These are phyloP conservation scores for Garcia nutans DNA, from an alignment of 345 rosid species.

Conservation along the genomic window DNA sequence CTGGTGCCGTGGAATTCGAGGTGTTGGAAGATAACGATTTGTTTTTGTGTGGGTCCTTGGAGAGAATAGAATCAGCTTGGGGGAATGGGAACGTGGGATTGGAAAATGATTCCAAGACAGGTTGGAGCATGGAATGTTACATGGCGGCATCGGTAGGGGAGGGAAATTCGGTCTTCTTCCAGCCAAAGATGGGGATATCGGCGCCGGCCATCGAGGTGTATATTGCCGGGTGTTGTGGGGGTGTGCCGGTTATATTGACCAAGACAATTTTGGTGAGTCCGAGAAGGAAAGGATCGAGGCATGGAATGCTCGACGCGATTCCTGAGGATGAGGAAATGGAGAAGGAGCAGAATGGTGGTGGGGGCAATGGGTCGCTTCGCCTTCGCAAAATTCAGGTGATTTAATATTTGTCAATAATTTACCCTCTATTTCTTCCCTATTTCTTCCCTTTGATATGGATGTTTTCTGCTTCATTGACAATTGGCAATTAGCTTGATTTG, in stretches of 20 bases:
- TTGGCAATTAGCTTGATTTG: background rate
- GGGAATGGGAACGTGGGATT: slow-evolving; percentile 33
- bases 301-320: slow-evolving; percentile 62
- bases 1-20: slow-evolving; percentile 82
- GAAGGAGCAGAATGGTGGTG: slow-evolving; percentile 39
- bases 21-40: slow-evolving; percentile 54
- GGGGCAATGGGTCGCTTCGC: slow-evolving; percentile 29
- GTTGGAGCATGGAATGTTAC: slow-evolving; percentile 82
- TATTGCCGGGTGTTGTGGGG: slow-evolving; percentile 81
- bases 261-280: slow-evolving; percentile 72
- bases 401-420: background rate
- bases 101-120: slow-evolving; percentile 50
- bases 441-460: too few relatives aligned
- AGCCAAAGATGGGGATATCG: slow-evolving; percentile 56
- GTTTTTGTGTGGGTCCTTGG: slow-evolving; percentile 75
- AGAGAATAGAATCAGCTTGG: slow-evolving; percentile 71
- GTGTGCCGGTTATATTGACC: slow-evolving; percentile 81
- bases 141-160: slow-evolving; percentile 47
- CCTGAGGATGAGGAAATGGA: slow-evolving; percentile 84
- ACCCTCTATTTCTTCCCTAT: background rate
- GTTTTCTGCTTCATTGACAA: too few relatives aligned
- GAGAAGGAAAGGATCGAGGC: slow-evolving; percentile 56
- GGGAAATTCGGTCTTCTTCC: slow-evolving; percentile 49
- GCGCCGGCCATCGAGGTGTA: slow-evolving; percentile 83
- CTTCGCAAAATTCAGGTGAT: slow-evolving; percentile 56